phyloP scores from a whole-genome alignment of 2,329 filamentous ascomycete species.

The Fusarium pseudonygamai region DNA sequence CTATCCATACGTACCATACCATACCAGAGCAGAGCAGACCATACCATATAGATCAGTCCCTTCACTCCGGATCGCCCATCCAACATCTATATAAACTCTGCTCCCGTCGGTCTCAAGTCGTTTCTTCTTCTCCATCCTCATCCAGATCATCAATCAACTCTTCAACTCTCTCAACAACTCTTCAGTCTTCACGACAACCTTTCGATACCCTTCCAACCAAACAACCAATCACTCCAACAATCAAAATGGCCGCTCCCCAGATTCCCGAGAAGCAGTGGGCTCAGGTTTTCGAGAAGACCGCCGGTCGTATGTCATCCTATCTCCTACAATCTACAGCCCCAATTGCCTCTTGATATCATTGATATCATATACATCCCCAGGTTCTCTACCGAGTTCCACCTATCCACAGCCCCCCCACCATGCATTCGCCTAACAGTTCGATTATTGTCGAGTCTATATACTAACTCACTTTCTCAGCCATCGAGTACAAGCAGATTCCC shows the following conservation, averaged over 20 bases:
- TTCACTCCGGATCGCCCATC: slow-evolving; percentile 32
- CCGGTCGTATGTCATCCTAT: slow-evolving; percentile 65
- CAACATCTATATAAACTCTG: slow-evolving; percentile 44
- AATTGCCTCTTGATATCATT: slow-evolving; percentile 23
- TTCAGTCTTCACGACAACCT: slow-evolving; percentile 36
- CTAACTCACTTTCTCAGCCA: slow-evolving; percentile 53
- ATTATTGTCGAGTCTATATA: slow-evolving; percentile 4
- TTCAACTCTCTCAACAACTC: slow-evolving; percentile 32
- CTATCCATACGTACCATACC: slow-evolving; percentile 26
- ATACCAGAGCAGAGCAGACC: not conserved
- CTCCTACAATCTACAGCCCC: not conserved
- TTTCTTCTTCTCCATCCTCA: slow-evolving; percentile 41
- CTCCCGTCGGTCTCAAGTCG: slow-evolving; percentile 33
- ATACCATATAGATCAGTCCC: slow-evolving; percentile 21
- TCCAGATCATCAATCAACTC: slow-evolving; percentile 41
- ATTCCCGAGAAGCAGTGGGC: slow-evolving; percentile 91
- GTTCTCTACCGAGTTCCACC: slow-evolving; percentile 24
- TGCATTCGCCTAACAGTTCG: not conserved
- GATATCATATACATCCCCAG: slow-evolving; percentile 12
- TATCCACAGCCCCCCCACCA: slow-evolving; percentile 24
- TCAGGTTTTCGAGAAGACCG: slow-evolving; percentile 85
- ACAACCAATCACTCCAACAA: slow-evolving; percentile 21
- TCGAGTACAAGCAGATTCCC: slow-evolving; percentile 82
- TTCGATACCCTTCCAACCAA: slow-evolving; percentile 32
- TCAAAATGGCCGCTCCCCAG: slow-evolving; percentile 48